phyloP scores from a whole-genome alignment of 805 yeast species.

The Yamadazyma scolyti region DNA sequence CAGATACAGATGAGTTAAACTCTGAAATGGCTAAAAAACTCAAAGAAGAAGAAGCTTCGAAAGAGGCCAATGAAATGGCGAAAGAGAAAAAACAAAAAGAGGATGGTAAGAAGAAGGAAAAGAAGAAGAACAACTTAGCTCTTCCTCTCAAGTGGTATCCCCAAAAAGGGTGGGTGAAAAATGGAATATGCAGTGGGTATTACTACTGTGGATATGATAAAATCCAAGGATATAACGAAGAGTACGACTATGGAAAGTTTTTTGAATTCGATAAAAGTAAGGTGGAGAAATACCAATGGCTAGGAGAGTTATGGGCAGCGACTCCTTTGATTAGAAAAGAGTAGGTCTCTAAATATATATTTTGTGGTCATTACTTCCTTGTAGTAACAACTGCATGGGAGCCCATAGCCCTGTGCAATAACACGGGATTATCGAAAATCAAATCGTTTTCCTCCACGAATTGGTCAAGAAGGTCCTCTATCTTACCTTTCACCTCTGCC shows the following conservation, averaged over 20 bases:
- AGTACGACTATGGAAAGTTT: conserved; percentile 18
- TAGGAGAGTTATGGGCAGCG: conserved; percentile 37
- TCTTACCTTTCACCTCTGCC: conserved; percentile 20
- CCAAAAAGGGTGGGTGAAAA: conserved; percentile 42
- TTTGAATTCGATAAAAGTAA: conserved; percentile 16
- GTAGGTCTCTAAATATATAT: background rate
- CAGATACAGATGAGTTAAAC: conserved; percentile 23
- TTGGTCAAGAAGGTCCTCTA: conserved; percentile 25
- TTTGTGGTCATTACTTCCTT: conserved; percentile 4
- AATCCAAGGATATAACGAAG: conserved; percentile 16
- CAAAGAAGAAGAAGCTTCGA: no score
- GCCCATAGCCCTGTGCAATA: conserved; percentile 21
- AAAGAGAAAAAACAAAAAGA: conserved; percentile 15
- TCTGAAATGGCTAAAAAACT: no score
- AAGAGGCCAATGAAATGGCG: conserved; percentile 14
- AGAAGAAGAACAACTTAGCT: conserved; percentile 7
- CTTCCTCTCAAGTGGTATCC: conserved; percentile 24
- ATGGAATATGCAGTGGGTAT: conserved; percentile 30
- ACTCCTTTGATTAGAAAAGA: conserved; percentile 1
- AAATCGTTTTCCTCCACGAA: conserved; percentile 12
- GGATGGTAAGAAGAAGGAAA: conserved; percentile 19
- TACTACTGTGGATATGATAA: conserved; percentile 37
- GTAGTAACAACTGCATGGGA: conserved; percentile 17
- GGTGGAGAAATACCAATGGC: conserved; percentile 19
- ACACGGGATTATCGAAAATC: conserved; percentile 11